Conservation (phyloP, 2,329 filamentous ascomycete species). For the Penicillium brevicompactum region DNA sequence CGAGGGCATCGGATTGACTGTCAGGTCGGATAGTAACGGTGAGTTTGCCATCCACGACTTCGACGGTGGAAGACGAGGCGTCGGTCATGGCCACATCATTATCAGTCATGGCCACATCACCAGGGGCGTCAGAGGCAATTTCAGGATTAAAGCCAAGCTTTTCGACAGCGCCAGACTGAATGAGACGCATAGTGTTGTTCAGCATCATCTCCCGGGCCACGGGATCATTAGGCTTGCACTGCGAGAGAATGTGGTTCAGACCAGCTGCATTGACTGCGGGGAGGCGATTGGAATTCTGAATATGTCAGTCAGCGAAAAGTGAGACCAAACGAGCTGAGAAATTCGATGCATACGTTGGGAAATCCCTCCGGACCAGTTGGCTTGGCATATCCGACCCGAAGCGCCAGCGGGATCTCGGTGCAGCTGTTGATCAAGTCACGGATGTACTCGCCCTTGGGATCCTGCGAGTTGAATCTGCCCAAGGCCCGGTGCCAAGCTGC, state of each 20-base stretch:
- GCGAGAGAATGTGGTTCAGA: neutral
- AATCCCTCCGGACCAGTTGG: no score
- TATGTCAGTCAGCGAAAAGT: neutral
- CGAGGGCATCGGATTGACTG: no score
- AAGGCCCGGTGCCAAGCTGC: no score
- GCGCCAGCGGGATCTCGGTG: no score
- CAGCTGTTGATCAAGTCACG: no score
- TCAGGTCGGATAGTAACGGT: no score
- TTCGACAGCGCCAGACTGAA: neutral
- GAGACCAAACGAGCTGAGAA: neutral
- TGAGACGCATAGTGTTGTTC: neutral
- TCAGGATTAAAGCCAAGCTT: neutral
- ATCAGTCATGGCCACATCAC: neutral
- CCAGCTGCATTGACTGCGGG: neutral
- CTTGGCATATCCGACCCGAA: no score
- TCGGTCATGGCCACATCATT: no score
- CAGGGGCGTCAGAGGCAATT: neutral
- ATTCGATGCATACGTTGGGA: neutral
- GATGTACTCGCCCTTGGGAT: no score
- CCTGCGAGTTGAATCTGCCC: no score
- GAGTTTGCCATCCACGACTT: no score
- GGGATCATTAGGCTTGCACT: neutral
- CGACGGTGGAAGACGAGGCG: neutral
- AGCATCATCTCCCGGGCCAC: neutral
- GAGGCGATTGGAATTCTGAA: neutral